Evolutionary conservation across 208 protist species (phyloP), one percentile per base, ranked within the genome.

Genomic region (Crithidia bombi): DNA sequence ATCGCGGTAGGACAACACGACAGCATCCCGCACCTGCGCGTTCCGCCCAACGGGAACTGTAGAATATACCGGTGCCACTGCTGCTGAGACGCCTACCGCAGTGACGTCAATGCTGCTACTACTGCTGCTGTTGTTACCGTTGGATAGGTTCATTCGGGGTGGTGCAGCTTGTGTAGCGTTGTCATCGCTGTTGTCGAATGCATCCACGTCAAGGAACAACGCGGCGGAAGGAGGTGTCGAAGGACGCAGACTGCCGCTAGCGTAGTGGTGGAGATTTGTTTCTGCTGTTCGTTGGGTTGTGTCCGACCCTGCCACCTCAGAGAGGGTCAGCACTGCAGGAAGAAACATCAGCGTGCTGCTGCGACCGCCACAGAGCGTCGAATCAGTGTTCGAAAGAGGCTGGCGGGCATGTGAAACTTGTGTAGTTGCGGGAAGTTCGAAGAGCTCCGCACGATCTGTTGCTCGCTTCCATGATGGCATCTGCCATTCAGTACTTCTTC

Each of bases 1-100:
- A 15, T 44, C 35, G 4, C 55, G 43, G 28, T 76, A 76, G 7
- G 55, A 65, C 36, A 76, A 56, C 30, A 76, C 55, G 1, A 70
- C 63, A 2, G 70, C 33, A 61, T 76, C 70, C 15, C 70, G 70
- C 19, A 70, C 21, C 23, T 44, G 28, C 12, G 43, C 12, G 23
- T 41, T 38, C 0, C 30, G 39, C 6, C 19, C 32, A 23, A 49
- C 5, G 14, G 61, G 47, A 5, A 41, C 9, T 17, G 14, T 10
- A 41, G 43, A 33, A 35, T 35, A 23, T 21, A n/a, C 23, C n/a
- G n/a, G n/a, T n/a, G n/a, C n/a, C n/a, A n/a, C n/a, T n/a, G n/a
- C n/a, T n/a, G n/a, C n/a, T n/a, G n/a, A n/a, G n/a, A n/a, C n/a
- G 17, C 15, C 0, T 3, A 38, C 5, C 36, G 38, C 33, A 38